Evolutionary conservation across 179 eudicot genomes (phyloP).

Genomic region (Dionaea muscipula): DNA sequence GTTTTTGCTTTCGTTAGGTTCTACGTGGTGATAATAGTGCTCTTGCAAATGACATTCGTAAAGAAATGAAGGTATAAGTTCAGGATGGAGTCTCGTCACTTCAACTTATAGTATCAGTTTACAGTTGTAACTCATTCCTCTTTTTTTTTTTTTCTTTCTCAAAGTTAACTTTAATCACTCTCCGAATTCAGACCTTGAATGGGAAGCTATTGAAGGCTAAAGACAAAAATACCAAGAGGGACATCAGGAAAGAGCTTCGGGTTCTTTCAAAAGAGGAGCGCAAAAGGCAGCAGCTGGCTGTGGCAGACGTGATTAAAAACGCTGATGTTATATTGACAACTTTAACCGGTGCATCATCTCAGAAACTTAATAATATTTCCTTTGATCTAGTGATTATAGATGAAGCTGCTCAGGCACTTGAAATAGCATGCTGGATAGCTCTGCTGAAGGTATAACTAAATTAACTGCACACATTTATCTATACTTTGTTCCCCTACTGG

Average conservation of each 20-base stretch:
- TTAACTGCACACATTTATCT: not conserved
- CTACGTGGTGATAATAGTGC: constrained; percentile 91
- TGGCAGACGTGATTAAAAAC: constrained; percentile 77
- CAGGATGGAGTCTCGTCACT: not conserved
- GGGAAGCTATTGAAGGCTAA: constrained; percentile 82
- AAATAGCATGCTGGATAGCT: constrained; percentile 97
- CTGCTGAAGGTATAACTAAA: constrained; percentile 58
- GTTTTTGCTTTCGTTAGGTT: constrained; percentile 40
- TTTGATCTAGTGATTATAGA: constrained; percentile 90
- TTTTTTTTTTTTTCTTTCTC: not conserved
- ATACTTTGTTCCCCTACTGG: no score
- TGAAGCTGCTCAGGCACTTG: constrained; percentile 99
- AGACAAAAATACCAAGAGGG: constrained; percentile 74
- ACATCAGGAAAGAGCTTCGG: constrained; percentile 80
- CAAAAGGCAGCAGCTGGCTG: constrained; percentile 93
- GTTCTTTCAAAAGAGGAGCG: constrained; percentile 85
- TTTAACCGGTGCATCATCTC: constrained; percentile 73
- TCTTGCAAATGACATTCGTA: constrained; percentile 94
- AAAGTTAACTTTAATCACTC: not conserved
- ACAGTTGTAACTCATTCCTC: not conserved
- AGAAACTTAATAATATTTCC: constrained; percentile 51
- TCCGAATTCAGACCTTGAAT: constrained; percentile 49
- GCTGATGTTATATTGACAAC: constrained; percentile 87
- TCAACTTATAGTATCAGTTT: not conserved
- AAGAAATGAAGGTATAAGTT: constrained; percentile 79